Evolutionary conservation across 2,329 filamentous ascomycete species (phyloP).

Genomic region (Apiospora aurea): DNA sequence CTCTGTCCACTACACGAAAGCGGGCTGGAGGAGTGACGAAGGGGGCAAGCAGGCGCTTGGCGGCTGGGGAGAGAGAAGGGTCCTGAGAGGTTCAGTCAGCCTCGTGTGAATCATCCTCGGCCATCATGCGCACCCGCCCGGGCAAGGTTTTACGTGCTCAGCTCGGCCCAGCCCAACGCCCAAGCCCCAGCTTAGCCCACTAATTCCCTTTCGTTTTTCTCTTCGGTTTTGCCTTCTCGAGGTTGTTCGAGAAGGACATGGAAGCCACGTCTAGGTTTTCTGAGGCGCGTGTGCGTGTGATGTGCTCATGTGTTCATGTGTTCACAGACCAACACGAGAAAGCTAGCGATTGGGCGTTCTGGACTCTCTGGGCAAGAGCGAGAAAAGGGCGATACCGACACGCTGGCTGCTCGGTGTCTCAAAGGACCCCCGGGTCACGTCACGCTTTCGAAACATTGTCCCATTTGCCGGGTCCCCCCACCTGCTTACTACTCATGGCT

Average conservation of each 20-base stretch:
- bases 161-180: background rate
- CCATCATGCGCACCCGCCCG: background rate
- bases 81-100: constrained; percentile 2
- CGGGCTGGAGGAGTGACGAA: background rate
- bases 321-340: background rate
- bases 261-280: background rate
- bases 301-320: constrained; percentile 14
- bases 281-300: background rate
- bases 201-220: background rate
- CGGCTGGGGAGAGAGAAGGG: background rate
- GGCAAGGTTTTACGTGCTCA: background rate
- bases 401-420: background rate
- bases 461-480: background rate
- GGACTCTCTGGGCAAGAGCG: background rate
- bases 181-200: background rate
- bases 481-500: constrained; percentile 3
- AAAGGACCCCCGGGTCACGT: background rate
- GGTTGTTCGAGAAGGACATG: background rate
- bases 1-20: background rate
- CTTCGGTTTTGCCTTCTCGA: background rate
- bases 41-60: background rate
- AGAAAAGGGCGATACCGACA: background rate
- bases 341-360: background rate
- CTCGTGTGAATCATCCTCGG: constrained; percentile 6
- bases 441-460: background rate